Evolutionary conservation across 148 eudicot genomes (phyloP), one percentile per base, ranked within the genome.

Genomic region (Dysphania ambrosioides): DNA sequence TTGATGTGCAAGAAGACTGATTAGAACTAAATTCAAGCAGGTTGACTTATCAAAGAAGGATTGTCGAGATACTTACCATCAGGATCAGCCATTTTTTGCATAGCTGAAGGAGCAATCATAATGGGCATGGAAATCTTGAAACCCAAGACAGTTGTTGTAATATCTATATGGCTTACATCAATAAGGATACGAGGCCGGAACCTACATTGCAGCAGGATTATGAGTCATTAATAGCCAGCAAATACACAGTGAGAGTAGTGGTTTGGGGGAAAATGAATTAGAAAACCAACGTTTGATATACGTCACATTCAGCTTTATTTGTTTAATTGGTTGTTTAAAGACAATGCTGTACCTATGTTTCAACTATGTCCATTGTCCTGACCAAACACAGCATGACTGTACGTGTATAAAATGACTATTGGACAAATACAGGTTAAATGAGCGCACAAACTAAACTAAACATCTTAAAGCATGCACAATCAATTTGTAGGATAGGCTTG

Each of bases 81-180:
- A 66, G 84, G 91, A 62, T 93, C 95, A 79, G 97, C 97, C 98
- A 91, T 89, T 83, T 91, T 91, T 79, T 86, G 92, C 92, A 93
- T 87, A 56, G 95, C 97, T 16, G 93, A 73, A 15, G 98, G 98
- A 79, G 98, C 98, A 82, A 93, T 80, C 98, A 93, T 91, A 78
- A 93, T 88, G 1, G 98, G 98, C 97, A 91, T 93, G 60, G 97
- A 87, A 61, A 93, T 82, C 40, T 91, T 89, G 83, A 84, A 87
- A 65, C 97, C 97, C 85, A 93, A 76, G 29, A 91, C 84, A 10
- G 81, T 88, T 31, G 97, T 83, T 42, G 87, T 82, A 66, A 82
- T 79, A 79, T 93, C 91, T 75, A 93, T 85, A 12, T 81, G 75
- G 85, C 87, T 88, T 55, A 93, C 98, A 83, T 93, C 95, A 75